Evolutionary conservation across 2,329 filamentous ascomycete genomes (phyloP), one percentile per base, ranked within the genome.

Genomic region (Xylaria sp.): DNA sequence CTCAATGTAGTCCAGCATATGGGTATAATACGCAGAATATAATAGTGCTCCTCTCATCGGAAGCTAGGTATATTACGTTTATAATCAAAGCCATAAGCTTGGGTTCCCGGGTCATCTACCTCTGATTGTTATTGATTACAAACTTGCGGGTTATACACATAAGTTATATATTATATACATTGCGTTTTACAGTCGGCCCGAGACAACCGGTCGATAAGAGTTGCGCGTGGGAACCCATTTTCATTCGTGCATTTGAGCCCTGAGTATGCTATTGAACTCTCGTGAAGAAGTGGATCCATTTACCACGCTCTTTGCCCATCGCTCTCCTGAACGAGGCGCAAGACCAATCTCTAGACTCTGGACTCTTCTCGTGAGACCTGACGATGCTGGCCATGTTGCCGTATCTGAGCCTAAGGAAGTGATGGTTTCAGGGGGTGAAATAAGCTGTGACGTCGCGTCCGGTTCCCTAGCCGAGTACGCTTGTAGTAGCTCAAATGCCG

Each of bases 401-500:
- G 45, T 55, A 36, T 56, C 30, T 2, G 45, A 24, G 17, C 60
- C n/a, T 48, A 55, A 42, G 32, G 48, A 32, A 14, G 60, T 50
- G 9, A 39, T 3, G 21, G 54, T 64, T 2, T 30, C 21, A 19
- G 54, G 60, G 2, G 60, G 60, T 0, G 55, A 64, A 4, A 50
- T 11, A 12, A 59, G 34, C 17, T 63, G 58, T 6, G 59, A 55
- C 14, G n/a, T 34, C 5, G 7, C 5, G 54, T 58, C 64, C 21
- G 59, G 34, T 32, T 63, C 59, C 34, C 34, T 67, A 7, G 24
- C 21, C 14, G 54, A 53, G 27, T 62, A 67, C 4, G 54, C 64
- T 58, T 48, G 7, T 14, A 67, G 53, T 19, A 67, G n/a, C 30
- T 67, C 59, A 5, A 67, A 63, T 8, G 59, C 64, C 8, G 59